These are phyloP conservation scores for Nothopassalora personata DNA, from an alignment of 2,329 filamentous ascomycete species.

Conservation along the genomic window DNA sequence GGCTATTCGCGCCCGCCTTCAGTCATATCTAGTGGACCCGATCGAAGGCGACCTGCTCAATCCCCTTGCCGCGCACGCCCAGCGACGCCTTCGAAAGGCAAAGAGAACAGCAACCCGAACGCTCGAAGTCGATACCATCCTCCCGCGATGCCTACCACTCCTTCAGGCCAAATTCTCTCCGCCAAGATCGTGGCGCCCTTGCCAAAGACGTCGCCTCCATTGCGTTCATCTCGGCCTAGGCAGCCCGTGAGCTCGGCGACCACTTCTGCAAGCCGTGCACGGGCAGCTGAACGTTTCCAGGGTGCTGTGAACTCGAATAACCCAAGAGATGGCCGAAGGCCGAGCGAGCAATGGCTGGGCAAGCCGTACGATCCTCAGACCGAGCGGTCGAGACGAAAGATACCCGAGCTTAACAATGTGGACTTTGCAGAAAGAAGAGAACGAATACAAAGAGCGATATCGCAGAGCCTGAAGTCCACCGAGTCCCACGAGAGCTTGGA, in stretches of 20 bases:
- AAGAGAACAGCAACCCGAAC: constrained; percentile 25
- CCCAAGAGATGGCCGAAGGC: constrained; percentile 34
- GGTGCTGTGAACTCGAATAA: constrained; percentile 31
- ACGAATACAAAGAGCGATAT: constrained; percentile 79
- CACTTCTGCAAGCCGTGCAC: constrained; percentile 65
- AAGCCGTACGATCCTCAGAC: constrained; percentile 75
- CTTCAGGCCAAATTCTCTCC: constrained; percentile 45
- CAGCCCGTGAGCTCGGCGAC: constrained; percentile 71
- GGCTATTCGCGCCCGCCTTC: constrained; percentile 25
- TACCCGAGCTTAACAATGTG: constrained; percentile 65
- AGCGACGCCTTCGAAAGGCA: constrained; percentile 13
- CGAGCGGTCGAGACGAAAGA: constrained; percentile 36
- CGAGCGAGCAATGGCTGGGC: constrained; percentile 56
- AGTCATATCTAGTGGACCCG: constrained; percentile 24
- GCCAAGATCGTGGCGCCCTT: constrained; percentile 67
- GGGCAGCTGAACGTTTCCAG: constrained; percentile 53
- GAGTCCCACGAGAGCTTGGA: constrained; percentile 40
- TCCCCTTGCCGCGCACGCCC: constrained; percentile 26
- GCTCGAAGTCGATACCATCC: constrained; percentile 33
- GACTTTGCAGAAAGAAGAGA: constrained; percentile 80
- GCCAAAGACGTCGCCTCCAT: constrained; percentile 68
- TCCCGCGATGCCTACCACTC: constrained; percentile 25
- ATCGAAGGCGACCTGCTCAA: constrained; percentile 24
- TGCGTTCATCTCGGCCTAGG: constrained; percentile 76
- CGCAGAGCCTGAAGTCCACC: constrained; percentile 70